These are phyloP conservation scores for Babesia ovis DNA, from an alignment of 169 alveolate genomes.

Conservation along the genomic window DNA sequence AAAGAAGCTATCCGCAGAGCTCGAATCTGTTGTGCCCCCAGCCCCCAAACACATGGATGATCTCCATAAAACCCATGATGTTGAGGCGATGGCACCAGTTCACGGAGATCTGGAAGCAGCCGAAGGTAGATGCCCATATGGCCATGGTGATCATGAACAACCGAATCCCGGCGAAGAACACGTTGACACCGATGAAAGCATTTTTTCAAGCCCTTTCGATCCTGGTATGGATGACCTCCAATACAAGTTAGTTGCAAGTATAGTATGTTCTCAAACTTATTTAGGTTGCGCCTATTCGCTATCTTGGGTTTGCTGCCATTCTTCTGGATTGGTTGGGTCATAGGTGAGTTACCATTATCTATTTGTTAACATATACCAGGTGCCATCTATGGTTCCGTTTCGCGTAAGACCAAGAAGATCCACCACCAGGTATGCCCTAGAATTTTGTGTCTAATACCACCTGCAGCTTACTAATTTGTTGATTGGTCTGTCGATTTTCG, in stretches of 20 bases:
- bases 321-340: slow-evolving; percentile 55
- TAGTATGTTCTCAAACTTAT: neutral
- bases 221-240: slow-evolving; percentile 6
- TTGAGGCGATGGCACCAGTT: neutral
- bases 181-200: slow-evolving; percentile 1
- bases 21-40: too few species aligned
- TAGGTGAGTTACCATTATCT: slow-evolving; percentile 19
- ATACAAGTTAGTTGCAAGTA: neutral
- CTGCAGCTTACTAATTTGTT: slow-evolving; percentile 3
- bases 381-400: slow-evolving; percentile 6
- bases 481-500: neutral
- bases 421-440: slow-evolving; percentile 29
- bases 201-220: neutral
- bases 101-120: neutral
- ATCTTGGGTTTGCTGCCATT: slow-evolving; percentile 58
- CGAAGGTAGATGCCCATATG: neutral
- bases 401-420: slow-evolving; percentile 26
- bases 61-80: neutral
- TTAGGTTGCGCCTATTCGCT: slow-evolving; percentile 56
- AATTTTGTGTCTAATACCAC: neutral
- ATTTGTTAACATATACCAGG: neutral
- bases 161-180: neutral
- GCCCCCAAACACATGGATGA: too few species aligned
- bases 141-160: neutral
- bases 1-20: too few species aligned